Evolutionary conservation across 768 basidiomycete genomes (phyloP), one percentile per base, ranked within the genome.

Genomic region (Rhodotorula taiwanensis): DNA sequence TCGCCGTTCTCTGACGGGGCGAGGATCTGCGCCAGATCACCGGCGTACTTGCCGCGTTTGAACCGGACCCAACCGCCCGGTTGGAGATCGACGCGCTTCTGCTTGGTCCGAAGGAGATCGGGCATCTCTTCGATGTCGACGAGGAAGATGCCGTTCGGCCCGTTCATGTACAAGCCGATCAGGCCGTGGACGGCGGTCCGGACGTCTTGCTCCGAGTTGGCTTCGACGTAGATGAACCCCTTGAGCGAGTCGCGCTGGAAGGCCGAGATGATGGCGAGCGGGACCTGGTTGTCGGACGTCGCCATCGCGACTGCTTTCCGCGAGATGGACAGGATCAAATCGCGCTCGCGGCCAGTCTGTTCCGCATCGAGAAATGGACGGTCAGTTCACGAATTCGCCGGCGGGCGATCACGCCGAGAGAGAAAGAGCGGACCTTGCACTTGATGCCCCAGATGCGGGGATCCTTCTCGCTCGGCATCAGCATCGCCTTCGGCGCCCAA

Each of bases 41-140:
- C 90, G 47, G 86, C 82, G 74, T 99, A 95, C 73, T 88, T 93
- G 49, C 94, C 94, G 43, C 92, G 84, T 72, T 85, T 86, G 74
- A 98, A 85, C 53, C 95, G 88, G 13, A 98, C 91, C 95, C 95
- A 99, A 70, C 84, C 88, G 25, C 90, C 91, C 0, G 85, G 84
- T 23, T 83, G 83, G 45, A 97, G 82, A 0, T 87, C 86, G 50
- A 86, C 77, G 66, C 92, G 89, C 74, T 92, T 87, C 78, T 93
- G 93, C 80, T 93, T 97, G 72, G 95, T 95, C 74, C 89, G 88
- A 70, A 98, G 81, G 42, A 98, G 79, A 63, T 88, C 89, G 23
- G 95, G 90, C 93, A 98, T 98, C 79, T 99, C 95, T 72, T 93
- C 88, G 62, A 97, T 91, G 11, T 92, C 92, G 1, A 97, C 92